Evolutionary conservation across 768 basidiomycete genomes (phyloP).

Genomic region (Leccinum broughii): DNA sequence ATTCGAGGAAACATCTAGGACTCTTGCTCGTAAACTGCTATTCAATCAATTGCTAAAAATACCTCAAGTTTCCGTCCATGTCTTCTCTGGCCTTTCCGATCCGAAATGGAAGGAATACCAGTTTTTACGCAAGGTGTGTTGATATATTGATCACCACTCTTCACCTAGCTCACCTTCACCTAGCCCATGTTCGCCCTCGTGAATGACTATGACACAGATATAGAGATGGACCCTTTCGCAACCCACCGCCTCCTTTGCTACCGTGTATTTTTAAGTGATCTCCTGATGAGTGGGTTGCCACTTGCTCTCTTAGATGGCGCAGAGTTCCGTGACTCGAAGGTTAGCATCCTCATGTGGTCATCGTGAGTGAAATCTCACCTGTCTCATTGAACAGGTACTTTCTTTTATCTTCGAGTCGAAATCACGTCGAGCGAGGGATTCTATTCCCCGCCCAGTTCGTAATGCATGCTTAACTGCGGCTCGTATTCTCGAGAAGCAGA

Average conservation of each 20-base stretch:
- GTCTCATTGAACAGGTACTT: slow-evolving; percentile 44
- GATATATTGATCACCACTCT: neutral
- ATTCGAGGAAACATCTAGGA: slow-evolving; percentile 45
- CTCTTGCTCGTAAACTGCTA: slow-evolving; percentile 53
- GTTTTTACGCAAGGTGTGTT: slow-evolving; percentile 39
- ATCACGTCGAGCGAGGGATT: slow-evolving; percentile 21
- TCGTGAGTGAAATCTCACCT: neutral
- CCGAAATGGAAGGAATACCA: slow-evolving; percentile 50
- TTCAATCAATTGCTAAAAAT: slow-evolving; percentile 47
- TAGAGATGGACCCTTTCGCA: slow-evolving; percentile 8
- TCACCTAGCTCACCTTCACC: slow-evolving; percentile 11
- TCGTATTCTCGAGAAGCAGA: slow-evolving; percentile 9
- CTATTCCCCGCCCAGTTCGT: slow-evolving; percentile 11
- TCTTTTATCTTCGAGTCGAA: slow-evolving; percentile 57
- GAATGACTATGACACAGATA: slow-evolving; percentile 48
- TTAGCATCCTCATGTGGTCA: slow-evolving; percentile 17
- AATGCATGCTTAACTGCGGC: slow-evolving; percentile 9
- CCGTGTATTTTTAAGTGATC: slow-evolving; percentile 48
- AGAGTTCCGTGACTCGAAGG: slow-evolving; percentile 67
- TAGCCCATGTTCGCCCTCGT: slow-evolving; percentile 70
- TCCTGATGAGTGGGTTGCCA: slow-evolving; percentile 51
- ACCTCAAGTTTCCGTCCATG: slow-evolving; percentile 43
- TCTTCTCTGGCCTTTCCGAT: slow-evolving; percentile 48
- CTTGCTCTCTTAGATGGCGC: slow-evolving; percentile 53
- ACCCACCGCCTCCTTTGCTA: slow-evolving; percentile 43